Evolutionary conservation across 148 eudicot genomes (phyloP).

Genomic region (Drosera capensis): DNA sequence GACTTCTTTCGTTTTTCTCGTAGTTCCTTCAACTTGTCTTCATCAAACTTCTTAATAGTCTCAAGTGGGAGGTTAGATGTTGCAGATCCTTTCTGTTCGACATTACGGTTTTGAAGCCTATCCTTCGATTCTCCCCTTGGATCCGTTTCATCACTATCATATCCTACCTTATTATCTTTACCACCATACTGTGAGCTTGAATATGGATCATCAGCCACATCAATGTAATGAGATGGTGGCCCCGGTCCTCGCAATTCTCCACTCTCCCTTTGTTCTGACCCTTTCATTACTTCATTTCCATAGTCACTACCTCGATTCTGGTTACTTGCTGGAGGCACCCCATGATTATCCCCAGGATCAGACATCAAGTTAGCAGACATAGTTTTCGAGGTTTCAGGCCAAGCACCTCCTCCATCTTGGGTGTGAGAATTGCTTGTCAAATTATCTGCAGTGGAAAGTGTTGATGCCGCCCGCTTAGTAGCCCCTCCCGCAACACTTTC

Average conservation of each 20-base stretch:
- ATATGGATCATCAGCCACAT: slow-evolving; percentile 28
- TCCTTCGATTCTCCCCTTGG: slow-evolving; percentile 37
- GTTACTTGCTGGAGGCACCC: slow-evolving; percentile 25
- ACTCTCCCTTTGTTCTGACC: slow-evolving; percentile 27
- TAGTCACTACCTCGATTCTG: slow-evolving; percentile 38
- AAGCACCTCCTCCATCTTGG: slow-evolving; percentile 26
- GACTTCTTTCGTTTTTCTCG: slow-evolving; percentile 66
- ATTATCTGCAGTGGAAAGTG: slow-evolving; percentile 40
- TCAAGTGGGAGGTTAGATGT: slow-evolving; percentile 56
- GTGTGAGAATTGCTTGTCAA: slow-evolving; percentile 21
- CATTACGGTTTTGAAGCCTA: slow-evolving; percentile 16
- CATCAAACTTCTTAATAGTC: slow-evolving; percentile 48
- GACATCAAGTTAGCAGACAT: slow-evolving; percentile 25
- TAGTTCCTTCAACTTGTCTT: slow-evolving; percentile 68
- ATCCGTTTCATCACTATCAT: slow-evolving; percentile 22
- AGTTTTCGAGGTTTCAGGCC: slow-evolving; percentile 31
- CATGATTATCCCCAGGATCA: slow-evolving; percentile 31
- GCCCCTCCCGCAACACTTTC: slow-evolving; percentile 41
- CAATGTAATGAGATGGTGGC: slow-evolving; percentile 15
- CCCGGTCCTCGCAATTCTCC: slow-evolving; percentile 33
- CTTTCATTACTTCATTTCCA: slow-evolving; percentile 17
- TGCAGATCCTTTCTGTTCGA: slow-evolving; percentile 31
- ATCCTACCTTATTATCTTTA: slow-evolving; percentile 48
- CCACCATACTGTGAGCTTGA: slow-evolving; percentile 21
- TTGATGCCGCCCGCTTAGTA: slow-evolving; percentile 24